Conservation (phyloP, 2,329 filamentous ascomycete species). For the Ceratocystis destructans region DNA sequence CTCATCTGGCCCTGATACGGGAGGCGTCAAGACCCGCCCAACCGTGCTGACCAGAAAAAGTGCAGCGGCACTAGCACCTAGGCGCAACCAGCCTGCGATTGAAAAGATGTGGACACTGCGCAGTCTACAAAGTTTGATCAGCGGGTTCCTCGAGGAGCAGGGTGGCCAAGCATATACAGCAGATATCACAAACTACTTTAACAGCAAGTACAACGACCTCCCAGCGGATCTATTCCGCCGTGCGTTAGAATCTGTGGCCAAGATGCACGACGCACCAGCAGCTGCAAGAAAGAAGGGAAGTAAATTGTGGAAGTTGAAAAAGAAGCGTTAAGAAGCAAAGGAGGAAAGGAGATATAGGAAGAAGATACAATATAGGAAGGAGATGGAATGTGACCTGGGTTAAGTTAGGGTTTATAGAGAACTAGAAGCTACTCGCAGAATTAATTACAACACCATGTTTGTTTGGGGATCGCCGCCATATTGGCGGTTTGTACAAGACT, state of each 20-base stretch:
- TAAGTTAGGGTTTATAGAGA: neutral
- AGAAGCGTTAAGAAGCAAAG: neutral
- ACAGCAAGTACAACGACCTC: slow-evolving; percentile 17
- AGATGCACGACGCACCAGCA: slow-evolving; percentile 40
- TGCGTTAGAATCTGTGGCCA: slow-evolving; percentile 64
- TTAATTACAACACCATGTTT: neutral
- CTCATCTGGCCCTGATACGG: slow-evolving; percentile 38
- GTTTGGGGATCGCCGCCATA: too few species aligned
- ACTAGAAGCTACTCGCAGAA: neutral
- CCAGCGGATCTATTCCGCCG: slow-evolving; percentile 47
- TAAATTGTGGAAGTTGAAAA: slow-evolving; percentile 40
- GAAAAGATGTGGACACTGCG: slow-evolving; percentile 17
- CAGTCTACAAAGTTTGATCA: slow-evolving; percentile 12
- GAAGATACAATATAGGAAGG: neutral
- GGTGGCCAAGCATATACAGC: slow-evolving; percentile 56
- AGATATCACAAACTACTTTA: slow-evolving; percentile 30
- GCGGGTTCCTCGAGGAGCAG: slow-evolving; percentile 60
- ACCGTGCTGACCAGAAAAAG: slow-evolving; percentile 28
- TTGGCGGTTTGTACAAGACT: neutral
- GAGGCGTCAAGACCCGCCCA: slow-evolving; percentile 48
- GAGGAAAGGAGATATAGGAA: neutral
- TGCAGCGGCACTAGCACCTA: slow-evolving; percentile 23
- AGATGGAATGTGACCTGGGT: neutral
- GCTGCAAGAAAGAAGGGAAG: slow-evolving; percentile 35
- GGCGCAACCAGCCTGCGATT: slow-evolving; percentile 31